Evolutionary conservation across 345 rosid species (phyloP).

Genomic region (Boechera divaricarpa): DNA sequence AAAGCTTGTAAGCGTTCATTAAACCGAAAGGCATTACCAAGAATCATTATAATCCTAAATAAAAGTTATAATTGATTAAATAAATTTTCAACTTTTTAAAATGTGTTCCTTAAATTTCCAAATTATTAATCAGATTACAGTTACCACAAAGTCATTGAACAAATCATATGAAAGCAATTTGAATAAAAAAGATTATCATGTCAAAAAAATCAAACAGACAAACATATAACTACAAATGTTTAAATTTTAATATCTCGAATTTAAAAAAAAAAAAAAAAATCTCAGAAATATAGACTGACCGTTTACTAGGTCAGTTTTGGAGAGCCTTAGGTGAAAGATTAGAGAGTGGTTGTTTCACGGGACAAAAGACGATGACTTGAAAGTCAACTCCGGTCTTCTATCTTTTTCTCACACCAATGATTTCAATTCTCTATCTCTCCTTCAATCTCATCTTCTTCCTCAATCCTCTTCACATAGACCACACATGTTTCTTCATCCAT

Average conservation of each 20-base stretch:
- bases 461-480: slow-evolving; percentile 4
- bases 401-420: slow-evolving; percentile 10
- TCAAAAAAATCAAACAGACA: background rate
- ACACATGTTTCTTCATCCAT: slow-evolving; percentile 12
- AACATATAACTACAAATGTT: background rate
- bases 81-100: too few species aligned
- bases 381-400: slow-evolving; percentile 6
- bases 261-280: too few species aligned
- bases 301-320: slow-evolving; percentile 6
- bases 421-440: background rate
- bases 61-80: too few species aligned
- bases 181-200: background rate
- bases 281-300: background rate
- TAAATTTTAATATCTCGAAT: background rate
- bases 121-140: too few species aligned
- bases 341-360: slow-evolving; percentile 8
- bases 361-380: slow-evolving; percentile 17
- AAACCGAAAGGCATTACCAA: too few species aligned
- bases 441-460: slow-evolving; percentile 28
- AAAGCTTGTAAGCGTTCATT: too few species aligned
- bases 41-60: too few species aligned
- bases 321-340: background rate
- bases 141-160: background rate
- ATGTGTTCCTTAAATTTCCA: too few species aligned
- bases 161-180: background rate